Evolutionary conservation across 345 rosid species (phyloP).

Genomic region (Salix udensis): DNA sequence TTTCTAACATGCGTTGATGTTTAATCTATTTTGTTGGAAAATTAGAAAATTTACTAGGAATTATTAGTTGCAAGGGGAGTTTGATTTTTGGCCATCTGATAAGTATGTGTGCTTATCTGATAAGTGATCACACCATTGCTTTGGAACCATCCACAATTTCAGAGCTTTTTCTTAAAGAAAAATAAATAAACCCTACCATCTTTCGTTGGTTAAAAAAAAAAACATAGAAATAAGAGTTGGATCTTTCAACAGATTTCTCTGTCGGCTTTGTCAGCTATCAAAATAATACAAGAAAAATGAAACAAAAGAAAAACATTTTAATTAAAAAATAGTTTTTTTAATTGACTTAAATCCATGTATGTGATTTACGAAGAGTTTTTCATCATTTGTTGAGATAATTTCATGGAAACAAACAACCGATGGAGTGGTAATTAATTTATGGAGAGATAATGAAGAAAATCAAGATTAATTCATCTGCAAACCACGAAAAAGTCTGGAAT

Average conservation of each 20-base stretch:
- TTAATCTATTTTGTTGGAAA: not conserved
- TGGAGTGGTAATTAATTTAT: no score
- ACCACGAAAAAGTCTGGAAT: not conserved
- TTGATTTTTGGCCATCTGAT: not conserved
- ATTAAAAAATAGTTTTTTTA: not conserved
- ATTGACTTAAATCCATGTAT: not conserved
- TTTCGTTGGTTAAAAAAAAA: not conserved
- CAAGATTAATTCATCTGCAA: not conserved
- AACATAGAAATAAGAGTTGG: not conserved
- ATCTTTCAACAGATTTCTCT: not conserved
- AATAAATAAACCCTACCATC: not conserved
- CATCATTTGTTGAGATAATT: not conserved
- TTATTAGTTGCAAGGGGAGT: no score
- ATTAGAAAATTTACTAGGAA: no score
- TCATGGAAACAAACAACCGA: not conserved
- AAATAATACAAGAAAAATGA: not conserved
- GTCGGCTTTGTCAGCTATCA: not conserved
- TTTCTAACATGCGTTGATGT: not conserved
- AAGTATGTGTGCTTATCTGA: fast-evolving
- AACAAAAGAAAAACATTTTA: not conserved
- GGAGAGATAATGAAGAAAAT: no score
- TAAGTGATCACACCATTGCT: not conserved
- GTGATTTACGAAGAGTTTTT: not conserved
- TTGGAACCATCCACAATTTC: not conserved
- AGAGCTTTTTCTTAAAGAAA: not conserved